Conservation (phyloP, 176 grass and related monocot species). For the Bromus sterilis region DNA sequence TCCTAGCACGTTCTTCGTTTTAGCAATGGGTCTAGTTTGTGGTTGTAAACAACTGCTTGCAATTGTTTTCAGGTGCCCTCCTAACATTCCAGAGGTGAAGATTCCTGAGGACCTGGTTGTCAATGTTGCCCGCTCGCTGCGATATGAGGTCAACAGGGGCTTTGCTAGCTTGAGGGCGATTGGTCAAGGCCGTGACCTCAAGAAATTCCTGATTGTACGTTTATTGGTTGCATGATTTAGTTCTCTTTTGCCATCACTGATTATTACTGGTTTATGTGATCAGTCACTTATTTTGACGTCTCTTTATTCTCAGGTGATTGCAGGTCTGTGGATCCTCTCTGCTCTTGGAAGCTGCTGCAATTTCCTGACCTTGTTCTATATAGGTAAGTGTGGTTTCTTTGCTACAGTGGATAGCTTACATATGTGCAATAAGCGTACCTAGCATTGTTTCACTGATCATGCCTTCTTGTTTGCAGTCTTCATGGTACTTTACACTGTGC, state of each 20-base stretch:
- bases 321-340: conserved; percentile 70
- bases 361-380: conserved; percentile 86
- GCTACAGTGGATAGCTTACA: not conserved
- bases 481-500: conserved; percentile 72
- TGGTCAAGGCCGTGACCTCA: conserved; percentile 65
- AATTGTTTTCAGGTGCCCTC: conserved; percentile 42
- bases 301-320: conserved; percentile 54
- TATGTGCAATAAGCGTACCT: not conserved
- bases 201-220: conserved; percentile 86
- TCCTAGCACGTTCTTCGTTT: not conserved
- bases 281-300: not conserved
- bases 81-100: conserved; percentile 80
- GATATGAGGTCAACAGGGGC: conserved; percentile 76
- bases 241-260: not conserved
- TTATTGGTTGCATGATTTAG: not conserved
- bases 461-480: conserved; percentile 47
- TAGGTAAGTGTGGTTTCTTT: conserved; percentile 37
- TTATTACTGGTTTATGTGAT: not conserved
- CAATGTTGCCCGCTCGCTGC: conserved; percentile 59
- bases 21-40: not conserved
- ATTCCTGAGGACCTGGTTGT: conserved; percentile 72
- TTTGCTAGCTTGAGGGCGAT: conserved; percentile 71
- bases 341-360: conserved; percentile 74
- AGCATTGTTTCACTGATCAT: not conserved
- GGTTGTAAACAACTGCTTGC: not conserved